A percentile compares a stretch with the other conserved stretches of the same genome.
Conservation (phyloP, 345 rosid species). For the Hibiscus tridactylites region DNA sequence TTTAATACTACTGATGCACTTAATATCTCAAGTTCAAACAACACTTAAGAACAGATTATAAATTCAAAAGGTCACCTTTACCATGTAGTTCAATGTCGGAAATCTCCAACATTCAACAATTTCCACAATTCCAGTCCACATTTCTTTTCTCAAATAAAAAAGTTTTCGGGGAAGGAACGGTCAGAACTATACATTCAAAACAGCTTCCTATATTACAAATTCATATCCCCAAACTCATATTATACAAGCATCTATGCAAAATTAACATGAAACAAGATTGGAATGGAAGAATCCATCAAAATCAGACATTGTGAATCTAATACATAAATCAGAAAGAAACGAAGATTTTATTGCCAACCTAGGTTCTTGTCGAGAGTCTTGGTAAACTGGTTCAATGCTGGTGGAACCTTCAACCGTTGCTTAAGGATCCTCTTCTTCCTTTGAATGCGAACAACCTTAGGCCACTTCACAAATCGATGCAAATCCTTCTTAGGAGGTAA, state of each 20-base stretch:
- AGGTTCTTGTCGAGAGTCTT: slow-evolving; percentile 51
- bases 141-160: background rate
- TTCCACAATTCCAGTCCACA: background rate
- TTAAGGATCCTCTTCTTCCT: slow-evolving; percentile 43
- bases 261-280: background rate
- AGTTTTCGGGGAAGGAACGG: background rate
- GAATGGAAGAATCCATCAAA: background rate
- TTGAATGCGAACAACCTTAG: slow-evolving; percentile 48
- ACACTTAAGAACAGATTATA: background rate
- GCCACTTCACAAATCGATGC: slow-evolving; percentile 47
- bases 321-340: background rate
- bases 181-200: background rate
- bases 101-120: background rate
- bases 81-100: background rate
- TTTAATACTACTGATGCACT: background rate
- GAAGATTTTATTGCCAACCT: slow-evolving; percentile 16
- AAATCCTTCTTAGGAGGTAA: slow-evolving; percentile 47
- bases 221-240: background rate
- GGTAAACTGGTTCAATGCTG: slow-evolving; percentile 49
- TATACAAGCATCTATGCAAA: background rate
- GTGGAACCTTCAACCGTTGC: slow-evolving; percentile 54
- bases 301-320: background rate
- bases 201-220: background rate
- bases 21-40: background rate
- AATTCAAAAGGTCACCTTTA: background rate